Base-by-base conservation (phyloP, 2,329 filamentous ascomycete species). In the Phialemonium atrogriseum region DNA sequence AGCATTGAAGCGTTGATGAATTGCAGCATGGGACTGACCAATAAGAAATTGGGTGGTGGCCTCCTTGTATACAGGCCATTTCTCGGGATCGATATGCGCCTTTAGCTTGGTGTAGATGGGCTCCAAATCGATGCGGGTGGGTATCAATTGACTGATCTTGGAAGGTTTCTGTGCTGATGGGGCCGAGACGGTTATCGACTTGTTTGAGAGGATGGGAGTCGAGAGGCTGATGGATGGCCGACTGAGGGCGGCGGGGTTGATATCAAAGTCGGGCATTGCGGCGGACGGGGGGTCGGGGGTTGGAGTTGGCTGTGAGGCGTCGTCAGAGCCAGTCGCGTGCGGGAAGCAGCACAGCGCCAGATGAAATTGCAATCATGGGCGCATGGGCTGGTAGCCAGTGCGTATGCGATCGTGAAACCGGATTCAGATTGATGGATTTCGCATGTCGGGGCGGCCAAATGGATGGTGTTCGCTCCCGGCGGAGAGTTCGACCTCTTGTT, bases 171-270 rank as follows among this genome's bases (percentile, higher is more conserved):
- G 58, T 29, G 62, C 45, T 12, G 63, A 57, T 3, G 68, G 58
- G 2, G 65, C 60, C 23, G 69, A 65, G 34, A 72, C 62, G 26
- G 66, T 66, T 43, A 79, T 66, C 30, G 71, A 62, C 50, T 79
- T 79, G 26, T 60, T 64, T 37, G 70, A 58, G 36, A 80, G 55
- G 24, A 74, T 62, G 37, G 77, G 73, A 5, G 75, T 78, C 27
- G 72, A 64, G 34, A 77, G 63, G 54, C 59, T 68, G 52, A 69
- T 54, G 28, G 73, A 59, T 39, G 73, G 70, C 49, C 75, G 73
- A 64, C 74, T 79, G 48, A 81, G 58, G 42, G 77, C 75, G 62
- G 77, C 74, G 49, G 77, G 77, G 63, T 80, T 77, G 60, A 81
- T 80, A 60, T 80, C 77, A 48, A 76, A 23, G 28, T 30, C 28